phyloP scores from a whole-genome alignment of 179 eudicot species.

The Actinidia chinensis region DNA sequence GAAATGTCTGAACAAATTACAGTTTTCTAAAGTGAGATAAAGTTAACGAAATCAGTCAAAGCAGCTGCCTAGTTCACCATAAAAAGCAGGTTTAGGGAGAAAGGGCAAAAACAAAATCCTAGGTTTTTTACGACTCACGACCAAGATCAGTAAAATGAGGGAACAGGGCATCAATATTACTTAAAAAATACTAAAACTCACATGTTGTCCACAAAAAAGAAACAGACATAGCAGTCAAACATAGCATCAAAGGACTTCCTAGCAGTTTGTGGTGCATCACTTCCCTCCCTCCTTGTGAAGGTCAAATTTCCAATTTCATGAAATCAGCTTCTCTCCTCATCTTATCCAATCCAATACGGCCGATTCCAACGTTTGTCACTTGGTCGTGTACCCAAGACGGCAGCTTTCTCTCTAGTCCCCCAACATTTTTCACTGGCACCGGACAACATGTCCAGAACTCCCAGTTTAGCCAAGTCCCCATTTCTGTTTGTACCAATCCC shows the following conservation, averaged over 20 bases:
- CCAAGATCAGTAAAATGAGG: slow-evolving; percentile 36
- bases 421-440: slow-evolving; percentile 65
- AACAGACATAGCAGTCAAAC: neutral
- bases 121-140: slow-evolving; percentile 4
- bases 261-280: neutral
- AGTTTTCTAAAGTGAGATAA: neutral
- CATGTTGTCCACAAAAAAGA: neutral
- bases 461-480: slow-evolving; percentile 83
- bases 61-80: slow-evolving; percentile 6
- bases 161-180: slow-evolving; percentile 17
- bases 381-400: slow-evolving; percentile 50
- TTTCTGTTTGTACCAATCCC: slow-evolving; percentile 49
- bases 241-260: neutral
- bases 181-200: neutral
- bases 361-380: slow-evolving; percentile 59
- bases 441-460: slow-evolving; percentile 59
- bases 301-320: slow-evolving; percentile 30
- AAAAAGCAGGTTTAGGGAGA: neutral
- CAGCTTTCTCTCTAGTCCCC: slow-evolving; percentile 61
- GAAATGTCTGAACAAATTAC: neutral
- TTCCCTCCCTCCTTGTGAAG: neutral
- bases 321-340: slow-evolving; percentile 79
- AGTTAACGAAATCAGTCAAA: slow-evolving; percentile 10
- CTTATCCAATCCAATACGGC: slow-evolving; percentile 66
- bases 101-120: neutral